These are phyloP conservation scores for Suaeda aralocaspica DNA, from an alignment of 148 eudicot genomes.

Conservation along the genomic window DNA sequence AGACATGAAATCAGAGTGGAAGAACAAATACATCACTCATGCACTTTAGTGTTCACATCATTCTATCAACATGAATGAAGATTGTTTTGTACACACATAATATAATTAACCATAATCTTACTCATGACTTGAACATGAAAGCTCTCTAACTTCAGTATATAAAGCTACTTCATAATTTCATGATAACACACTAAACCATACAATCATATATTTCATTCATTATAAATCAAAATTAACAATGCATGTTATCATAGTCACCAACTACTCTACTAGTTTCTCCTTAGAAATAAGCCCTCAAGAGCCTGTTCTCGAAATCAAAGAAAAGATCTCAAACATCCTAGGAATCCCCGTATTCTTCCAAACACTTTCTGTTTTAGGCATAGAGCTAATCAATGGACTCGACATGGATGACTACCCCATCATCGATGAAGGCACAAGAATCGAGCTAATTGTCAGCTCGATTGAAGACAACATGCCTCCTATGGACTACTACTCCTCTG, in stretches of 20 bases:
- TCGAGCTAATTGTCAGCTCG: slow-evolving; percentile 44
- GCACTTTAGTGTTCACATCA: slow-evolving; percentile 15
- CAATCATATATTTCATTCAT: neutral
- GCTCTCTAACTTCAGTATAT: neutral
- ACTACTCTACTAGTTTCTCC: slow-evolving; percentile 31
- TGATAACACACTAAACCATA: neutral
- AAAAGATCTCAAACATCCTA: slow-evolving; percentile 40
- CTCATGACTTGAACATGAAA: neutral
- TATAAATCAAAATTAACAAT: slow-evolving; percentile 25
- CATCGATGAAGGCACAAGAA: slow-evolving; percentile 57
- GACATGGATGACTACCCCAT: slow-evolving; percentile 81
- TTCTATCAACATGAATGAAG: slow-evolving; percentile 30
- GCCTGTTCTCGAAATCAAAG: slow-evolving; percentile 61
- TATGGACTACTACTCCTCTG: slow-evolving; percentile 9
- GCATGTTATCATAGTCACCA: slow-evolving; percentile 54
- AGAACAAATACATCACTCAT: slow-evolving; percentile 22
- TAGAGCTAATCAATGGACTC: slow-evolving; percentile 72
- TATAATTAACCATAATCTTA: slow-evolving; percentile 12
- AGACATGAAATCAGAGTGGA: slow-evolving; percentile 36
- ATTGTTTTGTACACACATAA: neutral
- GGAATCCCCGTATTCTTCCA: slow-evolving; percentile 53
- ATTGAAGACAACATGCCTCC: slow-evolving; percentile 9
- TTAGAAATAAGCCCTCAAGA: slow-evolving; percentile 55
- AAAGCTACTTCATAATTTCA: neutral
- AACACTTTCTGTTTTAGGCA: slow-evolving; percentile 54